Evolutionary conservation across 2,329 filamentous ascomycete genomes (phyloP), one percentile per base, ranked within the genome.

Genomic region (Exophiala calicioides): DNA sequence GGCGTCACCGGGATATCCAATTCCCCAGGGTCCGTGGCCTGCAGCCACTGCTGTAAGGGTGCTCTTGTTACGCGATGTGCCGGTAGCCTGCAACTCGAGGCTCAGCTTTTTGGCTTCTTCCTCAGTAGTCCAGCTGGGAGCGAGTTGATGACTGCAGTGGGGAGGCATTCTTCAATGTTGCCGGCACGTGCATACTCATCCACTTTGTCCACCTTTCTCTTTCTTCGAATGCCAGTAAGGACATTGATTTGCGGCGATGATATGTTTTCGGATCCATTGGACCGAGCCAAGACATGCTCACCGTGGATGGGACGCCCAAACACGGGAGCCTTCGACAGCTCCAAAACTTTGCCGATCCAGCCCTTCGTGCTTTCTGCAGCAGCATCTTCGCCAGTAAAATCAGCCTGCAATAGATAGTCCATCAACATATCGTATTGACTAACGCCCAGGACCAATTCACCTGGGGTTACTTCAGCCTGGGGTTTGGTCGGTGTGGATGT

Each of bases 71-170:
- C 18, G 9, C n/a, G 18, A 23, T 37, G 26, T 37, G 19, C 34
- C n/a, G 3, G 26, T 30, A 13, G 10, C 16, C 32, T 40, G 24
- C 37, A 6, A 21, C 18, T 27, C 15, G 20, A 40, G 24, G 31
- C 24, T 50, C 34, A 55, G 21, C 23, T 21, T 43, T 58, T 59
- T 2, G 48, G 44, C 37, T 58, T 59, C 44, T 59, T 59, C 33
- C 48, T 44, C 9, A 58, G 38, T n/a, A 58, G n/a, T 10, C 39
- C 38, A 29, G 52, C 34, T 9, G 52, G 23, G 3, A 58, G 37
- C 4, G 40, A 42, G 20, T 48, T 50, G 12, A 44, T 33, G 5
- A 34, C 18, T 23, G 39, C 12, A 9, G 8, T 15, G 5, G 32
- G 18, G 13, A 29, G 2, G 12, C 5, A 13, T 33, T 36, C 26